These are phyloP conservation scores for Neurospora pannonica DNA, from an alignment of 495 filamentous ascomycete species.

Conservation along the genomic window DNA sequence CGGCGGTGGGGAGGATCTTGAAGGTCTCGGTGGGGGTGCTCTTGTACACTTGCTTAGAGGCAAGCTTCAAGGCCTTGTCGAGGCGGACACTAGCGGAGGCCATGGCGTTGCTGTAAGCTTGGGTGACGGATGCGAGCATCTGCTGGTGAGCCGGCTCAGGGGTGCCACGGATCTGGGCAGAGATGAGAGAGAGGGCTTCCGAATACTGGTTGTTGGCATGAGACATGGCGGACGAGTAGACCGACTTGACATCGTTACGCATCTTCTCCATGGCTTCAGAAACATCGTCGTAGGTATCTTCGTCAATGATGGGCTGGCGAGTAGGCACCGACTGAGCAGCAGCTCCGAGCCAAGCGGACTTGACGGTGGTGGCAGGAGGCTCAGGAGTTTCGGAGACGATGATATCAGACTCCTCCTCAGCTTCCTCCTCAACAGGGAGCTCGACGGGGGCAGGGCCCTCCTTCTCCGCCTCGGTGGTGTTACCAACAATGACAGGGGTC, in stretches of 20 bases:
- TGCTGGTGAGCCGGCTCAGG: slow-evolving; percentile 52
- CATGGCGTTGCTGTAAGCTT: slow-evolving; percentile 57
- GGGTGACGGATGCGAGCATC: slow-evolving; percentile 57
- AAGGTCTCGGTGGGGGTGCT: slow-evolving; percentile 35
- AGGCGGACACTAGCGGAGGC: slow-evolving; percentile 50
- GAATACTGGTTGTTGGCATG: slow-evolving; percentile 55
- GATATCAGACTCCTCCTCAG: neutral
- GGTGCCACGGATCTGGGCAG: slow-evolving; percentile 55
- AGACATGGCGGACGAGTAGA: slow-evolving; percentile 51
- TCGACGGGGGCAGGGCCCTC: slow-evolving; percentile 49
- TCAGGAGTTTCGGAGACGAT: neutral
- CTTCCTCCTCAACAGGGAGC: slow-evolving; percentile 13
- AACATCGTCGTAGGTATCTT: slow-evolving; percentile 38
- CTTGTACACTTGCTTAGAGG: slow-evolving; percentile 32
- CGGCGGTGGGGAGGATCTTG: slow-evolving; percentile 18
- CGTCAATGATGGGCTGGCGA: slow-evolving; percentile 31
- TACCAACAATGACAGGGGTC: slow-evolving; percentile 16
- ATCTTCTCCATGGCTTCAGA: slow-evolving; percentile 56
- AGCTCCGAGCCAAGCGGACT: slow-evolving; percentile 35
- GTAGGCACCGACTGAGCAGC: slow-evolving; percentile 35
- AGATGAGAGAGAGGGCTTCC: slow-evolving; percentile 55
- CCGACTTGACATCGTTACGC: slow-evolving; percentile 38
- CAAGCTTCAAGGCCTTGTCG: slow-evolving; percentile 37
- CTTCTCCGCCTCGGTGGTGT: slow-evolving; percentile 25
- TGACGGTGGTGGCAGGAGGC: slow-evolving; percentile 14